These are phyloP conservation scores for Flammula alnicola DNA, from an alignment of 1,284 basidiomycete genomes.

Conservation along the genomic window DNA sequence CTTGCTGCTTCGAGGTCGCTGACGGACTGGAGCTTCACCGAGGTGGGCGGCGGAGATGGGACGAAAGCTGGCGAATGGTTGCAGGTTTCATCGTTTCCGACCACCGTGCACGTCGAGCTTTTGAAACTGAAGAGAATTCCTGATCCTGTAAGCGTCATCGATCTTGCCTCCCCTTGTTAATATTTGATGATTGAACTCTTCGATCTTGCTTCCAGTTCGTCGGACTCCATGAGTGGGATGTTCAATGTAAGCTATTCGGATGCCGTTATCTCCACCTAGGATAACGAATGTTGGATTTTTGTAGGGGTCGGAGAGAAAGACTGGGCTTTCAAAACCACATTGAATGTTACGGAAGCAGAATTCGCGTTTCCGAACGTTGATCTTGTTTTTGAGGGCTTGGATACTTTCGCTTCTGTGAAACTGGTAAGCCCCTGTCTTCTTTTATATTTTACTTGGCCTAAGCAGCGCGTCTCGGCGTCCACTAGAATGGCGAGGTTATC, in stretches of 20 bases:
- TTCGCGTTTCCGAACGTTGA: slow-evolving; percentile 58
- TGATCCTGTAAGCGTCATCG: slow-evolving; percentile 65
- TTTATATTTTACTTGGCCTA: slow-evolving; percentile 2
- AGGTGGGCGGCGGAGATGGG: slow-evolving; percentile 63
- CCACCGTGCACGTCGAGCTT: slow-evolving; percentile 86
- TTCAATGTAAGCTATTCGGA: slow-evolving; percentile 63
- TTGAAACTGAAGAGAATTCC: slow-evolving; percentile 72
- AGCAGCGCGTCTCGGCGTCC: not conserved
- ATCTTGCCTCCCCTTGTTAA: not conserved
- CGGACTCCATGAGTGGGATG: slow-evolving; percentile 83
- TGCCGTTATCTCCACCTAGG: not conserved
- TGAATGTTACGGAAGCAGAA: slow-evolving; percentile 56
- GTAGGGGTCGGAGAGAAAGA: slow-evolving; percentile 85
- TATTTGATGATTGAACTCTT: not conserved
- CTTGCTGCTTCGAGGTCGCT: slow-evolving; percentile 22
- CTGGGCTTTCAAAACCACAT: slow-evolving; percentile 82
- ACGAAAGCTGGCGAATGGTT: slow-evolving; percentile 73
- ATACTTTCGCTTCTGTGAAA: slow-evolving; percentile 78
- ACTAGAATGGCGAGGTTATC: slow-evolving; percentile 72
- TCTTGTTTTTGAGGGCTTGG: slow-evolving; percentile 86
- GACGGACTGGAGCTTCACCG: slow-evolving; percentile 69
- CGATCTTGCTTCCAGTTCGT: slow-evolving; percentile 52
- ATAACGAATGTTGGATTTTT: not conserved
- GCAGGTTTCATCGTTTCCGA: slow-evolving; percentile 68
- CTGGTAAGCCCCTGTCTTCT: slow-evolving; percentile 52